These are phyloP conservation scores for Cydonia oblonga DNA, from an alignment of 331 rosid species.

Conservation along the genomic window DNA sequence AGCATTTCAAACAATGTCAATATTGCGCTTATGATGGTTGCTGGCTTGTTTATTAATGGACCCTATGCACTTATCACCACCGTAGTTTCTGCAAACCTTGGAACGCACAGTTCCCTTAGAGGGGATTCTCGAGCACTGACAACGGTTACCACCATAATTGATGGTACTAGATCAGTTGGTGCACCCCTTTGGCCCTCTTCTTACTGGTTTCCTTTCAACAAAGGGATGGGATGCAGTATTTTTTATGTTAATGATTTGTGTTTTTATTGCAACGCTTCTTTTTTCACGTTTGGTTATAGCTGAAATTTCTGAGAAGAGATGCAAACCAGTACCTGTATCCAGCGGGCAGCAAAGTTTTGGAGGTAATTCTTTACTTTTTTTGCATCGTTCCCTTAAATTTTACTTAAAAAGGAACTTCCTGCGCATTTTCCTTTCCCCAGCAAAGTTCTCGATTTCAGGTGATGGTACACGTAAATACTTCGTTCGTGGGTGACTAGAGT, in stretches of 20 bases:
- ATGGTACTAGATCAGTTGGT: conserved; percentile 82
- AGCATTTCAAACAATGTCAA: conserved; percentile 37
- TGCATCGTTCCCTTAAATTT: not conserved
- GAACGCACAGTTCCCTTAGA: conserved; percentile 61
- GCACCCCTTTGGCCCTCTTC: conserved; percentile 89
- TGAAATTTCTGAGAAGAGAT: conserved; percentile 43
- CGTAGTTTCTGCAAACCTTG: conserved; percentile 89
- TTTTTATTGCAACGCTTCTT: conserved; percentile 61
- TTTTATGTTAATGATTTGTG: conserved; percentile 47
- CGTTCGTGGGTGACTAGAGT: not conserved
- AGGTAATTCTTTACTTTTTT: conserved; percentile 29
- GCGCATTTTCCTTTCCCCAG: not conserved
- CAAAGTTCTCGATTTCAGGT: not conserved
- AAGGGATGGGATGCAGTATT: conserved; percentile 68
- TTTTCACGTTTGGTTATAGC: conserved; percentile 48
- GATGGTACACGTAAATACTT: not conserved
- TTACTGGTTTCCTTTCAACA: conserved; percentile 66
- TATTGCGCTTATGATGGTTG: conserved; percentile 58
- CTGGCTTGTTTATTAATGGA: conserved; percentile 73
- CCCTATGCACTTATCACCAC: conserved; percentile 89
- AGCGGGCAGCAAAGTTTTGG: conserved; percentile 18
- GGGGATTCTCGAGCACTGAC: conserved; percentile 83
- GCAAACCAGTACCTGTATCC: conserved; percentile 22
- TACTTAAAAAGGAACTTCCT: not conserved
- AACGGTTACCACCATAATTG: conserved; percentile 79